Percentiles rank a stretch among this genome's conserved stretches.
phyloP scores from a whole-genome alignment of 805 yeast genomes.

The Yamadazyma endophytica region DNA sequence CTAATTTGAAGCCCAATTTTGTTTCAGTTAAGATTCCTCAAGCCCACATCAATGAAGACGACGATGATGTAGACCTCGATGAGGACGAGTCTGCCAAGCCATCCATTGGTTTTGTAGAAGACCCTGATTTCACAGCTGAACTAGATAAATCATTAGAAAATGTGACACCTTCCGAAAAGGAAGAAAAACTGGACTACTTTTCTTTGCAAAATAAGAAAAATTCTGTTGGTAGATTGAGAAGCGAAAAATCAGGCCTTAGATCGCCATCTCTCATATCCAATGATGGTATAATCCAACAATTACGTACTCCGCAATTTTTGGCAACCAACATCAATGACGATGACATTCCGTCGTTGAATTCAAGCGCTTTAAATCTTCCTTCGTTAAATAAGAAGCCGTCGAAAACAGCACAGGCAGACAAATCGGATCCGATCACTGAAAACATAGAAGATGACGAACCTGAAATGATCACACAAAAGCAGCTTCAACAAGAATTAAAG shows the following conservation, averaged over 20 bases:
- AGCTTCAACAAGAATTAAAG: conserved; percentile 34
- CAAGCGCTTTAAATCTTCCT: conserved; percentile 9
- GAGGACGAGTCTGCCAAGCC: conserved; percentile 56
- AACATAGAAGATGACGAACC: conserved; percentile 1
- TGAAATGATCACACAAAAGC: conserved; percentile 23
- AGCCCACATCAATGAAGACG: conserved; percentile 63
- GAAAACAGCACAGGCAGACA: conserved; percentile 3
- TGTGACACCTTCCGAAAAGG: conserved; percentile 10
- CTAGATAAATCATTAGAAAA: neutral
- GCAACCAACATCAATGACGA: conserved; percentile 16
- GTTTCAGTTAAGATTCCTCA: conserved; percentile 70
- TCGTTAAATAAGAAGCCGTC: conserved; percentile 4
- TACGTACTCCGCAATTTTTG: conserved; percentile 30
- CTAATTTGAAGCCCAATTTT: conserved; percentile 54
- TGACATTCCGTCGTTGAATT: conserved; percentile 11
- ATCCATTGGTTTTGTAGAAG: conserved; percentile 56
- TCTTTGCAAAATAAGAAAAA: conserved; percentile 8
- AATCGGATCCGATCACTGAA: neutral
- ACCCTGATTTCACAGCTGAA: conserved; percentile 15
- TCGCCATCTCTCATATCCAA: conserved; percentile 36
- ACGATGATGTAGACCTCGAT: conserved; percentile 56
- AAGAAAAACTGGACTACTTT: conserved; percentile 9
- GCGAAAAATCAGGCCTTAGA: conserved; percentile 8
- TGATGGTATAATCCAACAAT: conserved; percentile 29
- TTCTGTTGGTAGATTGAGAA: conserved; percentile 3